A percentile compares a stretch with the other conserved stretches of the same genome.
These are phyloP conservation scores for Blakeslea trispora DNA, from an alignment of 371 early-diverging fungal genomes.

Conservation along the genomic window DNA sequence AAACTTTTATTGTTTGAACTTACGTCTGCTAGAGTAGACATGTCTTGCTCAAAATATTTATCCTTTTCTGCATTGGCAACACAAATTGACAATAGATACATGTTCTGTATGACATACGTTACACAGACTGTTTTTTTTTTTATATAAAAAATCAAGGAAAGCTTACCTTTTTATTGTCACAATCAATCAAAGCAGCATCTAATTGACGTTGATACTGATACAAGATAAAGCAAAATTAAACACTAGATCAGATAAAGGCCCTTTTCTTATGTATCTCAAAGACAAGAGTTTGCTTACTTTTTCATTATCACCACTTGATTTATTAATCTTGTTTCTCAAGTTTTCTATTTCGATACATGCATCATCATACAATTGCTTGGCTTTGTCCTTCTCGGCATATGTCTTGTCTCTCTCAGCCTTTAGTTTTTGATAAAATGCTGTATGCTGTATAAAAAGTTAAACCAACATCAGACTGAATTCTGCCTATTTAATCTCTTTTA, in stretches of 20 bases:
- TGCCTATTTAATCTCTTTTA: too few species aligned
- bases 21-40: conserved; percentile 67
- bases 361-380: conserved; percentile 69
- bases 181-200: conserved; percentile 70
- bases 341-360: conserved; percentile 70
- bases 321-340: conserved; percentile 33
- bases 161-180: conserved; percentile 78
- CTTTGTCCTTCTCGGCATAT: conserved; percentile 71
- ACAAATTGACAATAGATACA: conserved; percentile 62
- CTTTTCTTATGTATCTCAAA: too few species aligned
- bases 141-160: too few species aligned
- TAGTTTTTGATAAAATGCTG: conserved; percentile 66
- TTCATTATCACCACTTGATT: conserved; percentile 42
- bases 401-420: conserved; percentile 65
- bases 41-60: conserved; percentile 62
- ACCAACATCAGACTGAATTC: too few species aligned
- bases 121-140: too few species aligned
- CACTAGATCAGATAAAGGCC: neutral
- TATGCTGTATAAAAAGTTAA: conserved; percentile 48
- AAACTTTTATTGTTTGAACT: conserved; percentile 4
- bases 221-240: neutral
- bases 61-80: conserved; percentile 62
- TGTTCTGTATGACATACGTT: conserved; percentile 49
- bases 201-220: conserved; percentile 51
- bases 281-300: conserved; percentile 28